Evolutionary conservation across 345 rosid genomes (phyloP), one percentile per base, ranked within the genome.

Genomic region (Camelina neglecta): DNA sequence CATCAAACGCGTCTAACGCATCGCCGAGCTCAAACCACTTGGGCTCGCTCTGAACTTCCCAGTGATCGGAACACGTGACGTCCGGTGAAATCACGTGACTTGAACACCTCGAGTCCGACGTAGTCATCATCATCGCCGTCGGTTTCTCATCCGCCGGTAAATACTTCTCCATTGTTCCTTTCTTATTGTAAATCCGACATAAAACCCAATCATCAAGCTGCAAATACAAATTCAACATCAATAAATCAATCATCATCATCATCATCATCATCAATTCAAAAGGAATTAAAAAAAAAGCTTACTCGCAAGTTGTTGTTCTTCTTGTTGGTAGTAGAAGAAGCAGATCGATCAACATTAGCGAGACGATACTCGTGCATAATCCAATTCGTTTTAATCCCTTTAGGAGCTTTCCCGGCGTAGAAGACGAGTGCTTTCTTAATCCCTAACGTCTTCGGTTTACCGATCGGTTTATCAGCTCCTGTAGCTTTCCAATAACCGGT

Each of bases 361-460:
- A 89, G 92, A 39, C 98, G 96, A 68, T 93, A 93, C 58, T 93
- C 98, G 3, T 93, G 98, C 98, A 93, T 93, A 47, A 93, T 93
- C 98, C 98, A 93, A 36, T 93, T 91, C 67, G 98, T 93, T 69
- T 91, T 93, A 38, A 88, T 53, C 7, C 96, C 97, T 66, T 77
- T 85, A 0, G 96, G 97, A 16, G 98, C 93, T 76, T 93, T 93
- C 0, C 98, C 98, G 0, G 96, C 88, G 60, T 91, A 93, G 71
- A 93, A 93, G 54, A 91, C 98, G 4, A 93, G 86, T 7, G 97
- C 91, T 64, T 93, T 91, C 81, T 93, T 93, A 1, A 93, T 90
- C 36, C 93, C 98, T 0, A 88, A 75, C 1, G 95, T 15, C 67
- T 83, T 87, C 18, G 98, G 98, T 50, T 83, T 85, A 0, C 98